phyloP scores from a whole-genome alignment of 148 eudicot genomes.

The Heliamphora exappendiculata region DNA sequence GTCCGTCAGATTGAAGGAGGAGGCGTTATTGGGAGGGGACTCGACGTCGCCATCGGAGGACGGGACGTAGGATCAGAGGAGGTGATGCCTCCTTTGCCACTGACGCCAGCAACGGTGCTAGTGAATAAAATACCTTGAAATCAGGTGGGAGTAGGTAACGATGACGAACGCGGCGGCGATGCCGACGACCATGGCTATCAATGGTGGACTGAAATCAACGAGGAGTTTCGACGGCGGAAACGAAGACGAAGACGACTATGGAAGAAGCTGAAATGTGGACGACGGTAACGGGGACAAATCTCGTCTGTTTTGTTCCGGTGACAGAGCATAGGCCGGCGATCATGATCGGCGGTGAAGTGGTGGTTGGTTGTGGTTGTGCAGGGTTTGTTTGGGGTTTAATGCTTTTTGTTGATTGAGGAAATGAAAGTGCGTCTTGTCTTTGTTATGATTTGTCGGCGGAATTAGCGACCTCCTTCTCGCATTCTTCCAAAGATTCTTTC shows the following conservation, averaged over 20 bases:
- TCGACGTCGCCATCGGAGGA: slow-evolving; percentile 33
- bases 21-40: slow-evolving; percentile 42
- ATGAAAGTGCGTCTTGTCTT: not conserved
- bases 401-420: too few relatives aligned
- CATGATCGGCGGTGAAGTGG: not conserved
- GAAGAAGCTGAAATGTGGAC: slow-evolving; percentile 17
- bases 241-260: slow-evolving; percentile 10
- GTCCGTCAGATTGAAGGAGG: slow-evolving; percentile 27
- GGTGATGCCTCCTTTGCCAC: slow-evolving; percentile 34
- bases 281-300: not conserved
- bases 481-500: too few relatives aligned
- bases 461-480: too few relatives aligned
- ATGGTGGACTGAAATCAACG: too few relatives aligned
- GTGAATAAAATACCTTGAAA: too few relatives aligned
- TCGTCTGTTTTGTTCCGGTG: not conserved
- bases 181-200: slow-evolving; percentile 71
- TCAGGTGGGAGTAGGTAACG: slow-evolving; percentile 63
- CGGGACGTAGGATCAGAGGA: slow-evolving; percentile 30
- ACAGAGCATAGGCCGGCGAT: not conserved
- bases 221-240: slow-evolving; percentile 36
- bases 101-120: slow-evolving; percentile 32
- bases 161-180: slow-evolving; percentile 67
- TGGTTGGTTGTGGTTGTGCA: not conserved
- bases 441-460: slow-evolving; percentile 7
- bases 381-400: not conserved